Conservation (phyloP, 2,329 filamentous ascomycete genomes). For the Aspergillus arachidicola region DNA sequence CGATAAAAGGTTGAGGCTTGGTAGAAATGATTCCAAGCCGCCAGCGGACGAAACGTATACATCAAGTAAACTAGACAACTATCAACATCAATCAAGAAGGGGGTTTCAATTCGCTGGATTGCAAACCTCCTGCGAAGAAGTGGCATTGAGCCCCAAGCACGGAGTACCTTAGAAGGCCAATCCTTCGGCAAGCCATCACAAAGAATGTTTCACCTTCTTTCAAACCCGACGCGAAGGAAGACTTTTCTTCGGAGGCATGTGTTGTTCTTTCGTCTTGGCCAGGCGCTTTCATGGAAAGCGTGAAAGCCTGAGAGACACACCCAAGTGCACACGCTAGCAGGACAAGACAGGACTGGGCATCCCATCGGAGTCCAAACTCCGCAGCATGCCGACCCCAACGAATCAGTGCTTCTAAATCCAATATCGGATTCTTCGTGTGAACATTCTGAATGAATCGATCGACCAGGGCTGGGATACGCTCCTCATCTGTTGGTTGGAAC, state of each 20-base stretch:
- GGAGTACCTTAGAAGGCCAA: constrained; percentile 31
- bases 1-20: constrained; percentile 37
- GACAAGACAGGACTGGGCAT: constrained; percentile 36
- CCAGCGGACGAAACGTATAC: constrained; percentile 44
- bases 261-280: not conserved
- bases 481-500: constrained; percentile 22
- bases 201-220: constrained; percentile 33
- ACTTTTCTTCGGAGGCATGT: constrained; percentile 12
- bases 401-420: constrained; percentile 32
- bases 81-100: constrained; percentile 19
- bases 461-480: constrained; percentile 31
- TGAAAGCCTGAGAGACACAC: not conserved
- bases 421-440: constrained; percentile 42
- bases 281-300: not conserved
- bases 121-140: constrained; percentile 44
- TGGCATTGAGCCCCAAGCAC: constrained; percentile 42
- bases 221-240: constrained; percentile 11
- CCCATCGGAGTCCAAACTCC: constrained; percentile 34
- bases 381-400: constrained; percentile 24
- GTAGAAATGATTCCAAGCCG: constrained; percentile 42
- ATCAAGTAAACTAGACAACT: constrained; percentile 18
- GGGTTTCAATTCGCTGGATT: not conserved
- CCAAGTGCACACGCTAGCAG: not conserved
- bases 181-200: constrained; percentile 30
- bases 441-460: constrained; percentile 36